Evolutionary conservation across 352 stramenopile species (phyloP), one percentile per base, ranked within the genome.

Genomic region (Pythium sukuiense): DNA sequence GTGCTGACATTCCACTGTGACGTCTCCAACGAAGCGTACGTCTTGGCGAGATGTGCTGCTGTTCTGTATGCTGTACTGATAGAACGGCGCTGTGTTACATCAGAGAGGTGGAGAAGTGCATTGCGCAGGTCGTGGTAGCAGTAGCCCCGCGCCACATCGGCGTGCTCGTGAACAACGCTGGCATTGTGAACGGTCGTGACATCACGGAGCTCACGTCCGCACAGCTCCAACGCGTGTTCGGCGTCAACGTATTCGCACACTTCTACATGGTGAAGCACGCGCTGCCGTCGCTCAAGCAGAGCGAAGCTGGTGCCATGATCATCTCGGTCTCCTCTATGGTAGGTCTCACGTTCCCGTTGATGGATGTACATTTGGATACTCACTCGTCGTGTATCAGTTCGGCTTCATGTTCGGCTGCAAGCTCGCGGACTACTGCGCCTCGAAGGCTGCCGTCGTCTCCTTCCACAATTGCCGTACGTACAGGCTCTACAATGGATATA

Each of bases 351-450:
- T 33, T 46, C 14, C n/a, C 27, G 1, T 35, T 20, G 14, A 24
- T 24, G 20, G 20, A 24, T 24, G 20, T 24, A 24, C 20, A 24
- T 24, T 24, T 24, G 20, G 20, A 24, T 24, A 24, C 20, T 24
- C 20, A 24, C 20, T 24, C 20, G 20, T 24, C 20, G 20, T 24
- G 0, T 24, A 24, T 24, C 20, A 69, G 65, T 57, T 65, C 41
- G 46, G 41, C 5, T 56, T 63, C 18, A 4, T 59, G 2, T 13
- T 18, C 1, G 61, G 60, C 5, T 55, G 50, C 39, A 65, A 63
- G 11, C 67, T 95, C 43, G 70, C 67, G 6, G 87, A 95, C 79
- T 95, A 95, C 67, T 87, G 76, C 49, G 81, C 81, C 0, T 88
- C 77, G 65, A 95, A 95, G 64, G 83, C 80, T 45, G 87, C 87